phyloP scores from a whole-genome alignment of 2,329 filamentous ascomycete genomes.

The Trichoderma koningii region DNA sequence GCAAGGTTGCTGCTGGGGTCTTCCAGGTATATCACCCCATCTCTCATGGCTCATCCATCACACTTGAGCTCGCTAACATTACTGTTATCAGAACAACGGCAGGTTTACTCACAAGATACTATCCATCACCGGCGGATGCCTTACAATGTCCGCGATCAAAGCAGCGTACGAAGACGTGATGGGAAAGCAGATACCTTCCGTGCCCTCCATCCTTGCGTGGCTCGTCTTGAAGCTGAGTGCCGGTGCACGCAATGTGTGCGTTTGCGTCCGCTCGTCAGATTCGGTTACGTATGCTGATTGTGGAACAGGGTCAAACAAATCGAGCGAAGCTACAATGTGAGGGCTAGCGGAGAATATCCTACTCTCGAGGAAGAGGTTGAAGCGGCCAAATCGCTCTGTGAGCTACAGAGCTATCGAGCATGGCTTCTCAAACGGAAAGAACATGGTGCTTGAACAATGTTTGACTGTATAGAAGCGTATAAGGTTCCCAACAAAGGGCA shows the following conservation, averaged over 20 bases:
- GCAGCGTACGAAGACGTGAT: background rate
- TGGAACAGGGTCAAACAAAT: constrained; percentile 1
- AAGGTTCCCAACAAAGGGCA: too few relatives aligned
- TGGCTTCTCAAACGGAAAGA: constrained; percentile 16
- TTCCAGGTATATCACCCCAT: background rate
- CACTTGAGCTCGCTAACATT: background rate
- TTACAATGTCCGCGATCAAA: constrained; percentile 6
- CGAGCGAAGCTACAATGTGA: constrained; percentile 10
- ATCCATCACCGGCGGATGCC: constrained; percentile 9
- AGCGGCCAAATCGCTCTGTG: background rate
- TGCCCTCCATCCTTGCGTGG: constrained; percentile 8
- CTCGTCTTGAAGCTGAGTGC: constrained; percentile 13
- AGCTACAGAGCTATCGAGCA: constrained; percentile 5
- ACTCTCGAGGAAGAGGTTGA: constrained; percentile 19
- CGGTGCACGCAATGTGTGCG: constrained; percentile 23
- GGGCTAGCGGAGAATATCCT: constrained; percentile 11
- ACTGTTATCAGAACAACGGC: background rate
- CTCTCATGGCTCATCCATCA: too few relatives aligned
- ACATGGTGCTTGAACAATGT: background rate
- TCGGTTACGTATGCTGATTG: background rate
- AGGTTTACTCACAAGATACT: constrained; percentile 14
- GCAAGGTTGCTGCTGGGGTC: constrained; percentile 12
- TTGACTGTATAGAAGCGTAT: background rate
- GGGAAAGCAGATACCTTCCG: constrained; percentile 19
- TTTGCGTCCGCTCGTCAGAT: background rate